Evolutionary conservation across 495 filamentous ascomycete species (phyloP), one percentile per base, ranked within the genome.

Genomic region (Aspergillus campestris): DNA sequence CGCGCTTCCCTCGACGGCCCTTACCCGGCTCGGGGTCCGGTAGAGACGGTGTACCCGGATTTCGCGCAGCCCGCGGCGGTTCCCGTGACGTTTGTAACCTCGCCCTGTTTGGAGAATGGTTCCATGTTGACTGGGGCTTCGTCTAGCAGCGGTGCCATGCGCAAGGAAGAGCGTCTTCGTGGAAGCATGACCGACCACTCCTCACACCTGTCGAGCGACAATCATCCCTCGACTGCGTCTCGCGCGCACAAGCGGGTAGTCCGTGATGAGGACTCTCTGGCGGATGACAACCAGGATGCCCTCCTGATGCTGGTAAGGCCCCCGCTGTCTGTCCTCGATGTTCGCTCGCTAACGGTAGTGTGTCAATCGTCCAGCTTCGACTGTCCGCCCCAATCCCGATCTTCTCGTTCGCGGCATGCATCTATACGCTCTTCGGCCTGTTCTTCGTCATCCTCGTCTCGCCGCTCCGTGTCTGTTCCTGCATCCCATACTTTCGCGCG

Each of bases 341-440:
- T 12, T 34, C 44, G 36, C 40, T 44, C 18, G 44, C 51, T 58
- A 48, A 58, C 49, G 42, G 18, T 24, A 24, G 18, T 24, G 47
- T 38, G 34, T 36, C n/a, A 38, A 31, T 31, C 46, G 10, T 33
- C 9, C 47, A 78, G 74, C 64, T 74, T 51, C 71, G 72, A 43
- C 63, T 77, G 31, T 75, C 73, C 36, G 36, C 67, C 14, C 64
- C 70, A 3, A 58, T 74, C 13, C 73, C 73, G 7, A 35, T 74
- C n/a, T 66, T 73, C 55, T 66, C 69, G 35, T 42, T 71, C 9
- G 40, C 53, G 32, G 59, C 68, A 12, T 56, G 61, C 12, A 33
- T 74, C 30, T 78, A 77, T 48, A 69, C 72, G 27, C 54, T 73
- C 37, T 57, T 71, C 47, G 64, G 64, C 3, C 47, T 69, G 9